Base-by-base conservation (phyloP, 495 filamentous ascomycete species). In the Daldinia caldariorum region DNA sequence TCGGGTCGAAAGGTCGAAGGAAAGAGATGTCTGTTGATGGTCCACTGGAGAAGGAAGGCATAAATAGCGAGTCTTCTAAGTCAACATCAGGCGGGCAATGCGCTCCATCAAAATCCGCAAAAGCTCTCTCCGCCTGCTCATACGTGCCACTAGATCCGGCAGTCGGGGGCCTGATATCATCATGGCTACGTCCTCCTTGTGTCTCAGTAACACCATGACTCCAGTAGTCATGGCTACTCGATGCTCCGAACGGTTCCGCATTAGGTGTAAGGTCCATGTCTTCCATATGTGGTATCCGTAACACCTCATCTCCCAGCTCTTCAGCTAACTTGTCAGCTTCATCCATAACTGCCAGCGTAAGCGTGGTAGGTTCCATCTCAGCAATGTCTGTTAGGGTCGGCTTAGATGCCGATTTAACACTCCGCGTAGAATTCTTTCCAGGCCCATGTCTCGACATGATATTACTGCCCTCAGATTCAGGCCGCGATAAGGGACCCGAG, bases 41-140 rank as follows among this genome's bases (percentile, higher is more conserved):
- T 14, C 66, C 68, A 12, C 73, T 72, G 50, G 80, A 76, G 47
- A 74, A 66, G 4, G 72, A 62, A 3, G 74, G 67, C 5, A 77
- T 62, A 45, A 74, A 73, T 20, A 69, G 10, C 13, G 69, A 59
- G 1, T 77, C 72, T 34, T 73, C 74, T 6, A 71, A 58, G 20
- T 85, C 82, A n/a, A 58, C 63, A 14, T 79, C 77, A 8, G 83
- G 85, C 31, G 88, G 82, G 75, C 88, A 94, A 79, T 99, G 94
- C 12, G 93, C 93, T 58, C 95, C 95, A 81, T 98, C 95, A 74
- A 99, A 99, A 76, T 97, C 93, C 9, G 85, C 87, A 82, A 98
- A 99, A 22, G 95, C 84, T 37, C 81, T 80, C 74, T 85, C 81
- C 1, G 88, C 89, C 75, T 94, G 88, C 18, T 90, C 89, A 66